These are phyloP conservation scores for Cladorrhinum sp. DNA, from an alignment of 2,329 filamentous ascomycete genomes.

Conservation along the genomic window DNA sequence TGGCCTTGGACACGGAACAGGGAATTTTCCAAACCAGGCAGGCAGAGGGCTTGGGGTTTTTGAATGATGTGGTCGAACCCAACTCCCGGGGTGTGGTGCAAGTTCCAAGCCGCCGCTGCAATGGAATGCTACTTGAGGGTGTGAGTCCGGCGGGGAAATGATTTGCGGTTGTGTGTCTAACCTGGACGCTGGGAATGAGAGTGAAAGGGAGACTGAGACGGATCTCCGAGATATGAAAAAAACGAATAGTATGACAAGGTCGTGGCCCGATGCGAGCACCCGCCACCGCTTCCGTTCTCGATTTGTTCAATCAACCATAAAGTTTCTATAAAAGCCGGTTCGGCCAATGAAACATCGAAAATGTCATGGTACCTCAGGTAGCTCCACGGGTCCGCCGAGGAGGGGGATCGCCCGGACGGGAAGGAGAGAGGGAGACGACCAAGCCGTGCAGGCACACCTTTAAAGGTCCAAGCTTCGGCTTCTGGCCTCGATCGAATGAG, in stretches of 20 bases:
- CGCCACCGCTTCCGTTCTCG: slow-evolving; percentile 17
- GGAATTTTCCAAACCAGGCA: not conserved
- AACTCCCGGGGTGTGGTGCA: slow-evolving; percentile 18
- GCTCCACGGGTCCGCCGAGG: not conserved
- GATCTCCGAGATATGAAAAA: slow-evolving; percentile 13
- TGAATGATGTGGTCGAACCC: slow-evolving; percentile 12
- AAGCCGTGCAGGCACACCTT: too few relatives aligned
- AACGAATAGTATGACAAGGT: not conserved
- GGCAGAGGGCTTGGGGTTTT: not conserved
- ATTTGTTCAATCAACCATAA: slow-evolving; percentile 13
- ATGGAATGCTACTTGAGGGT: slow-evolving; percentile 25
- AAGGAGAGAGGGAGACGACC: not conserved
- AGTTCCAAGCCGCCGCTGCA: slow-evolving; percentile 14
- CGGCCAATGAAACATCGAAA: slow-evolving; percentile 17
- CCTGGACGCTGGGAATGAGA: slow-evolving; percentile 23
- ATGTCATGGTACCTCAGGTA: not conserved
- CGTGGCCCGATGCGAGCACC: not conserved
- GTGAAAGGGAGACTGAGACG: not conserved
- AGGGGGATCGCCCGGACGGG: slow-evolving; percentile 1
- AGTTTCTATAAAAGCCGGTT: slow-evolving; percentile 9
- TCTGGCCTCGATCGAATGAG: slow-evolving; percentile 7
- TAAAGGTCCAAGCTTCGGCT: not conserved
- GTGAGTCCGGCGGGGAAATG: slow-evolving; percentile 22
- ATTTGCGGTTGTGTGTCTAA: slow-evolving; percentile 16
- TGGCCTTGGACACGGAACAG: not conserved